Evolutionary conservation across 139 green algal genomes (phyloP), one percentile per base, ranked within the genome.

Genomic region (Chlorella sp.): DNA sequence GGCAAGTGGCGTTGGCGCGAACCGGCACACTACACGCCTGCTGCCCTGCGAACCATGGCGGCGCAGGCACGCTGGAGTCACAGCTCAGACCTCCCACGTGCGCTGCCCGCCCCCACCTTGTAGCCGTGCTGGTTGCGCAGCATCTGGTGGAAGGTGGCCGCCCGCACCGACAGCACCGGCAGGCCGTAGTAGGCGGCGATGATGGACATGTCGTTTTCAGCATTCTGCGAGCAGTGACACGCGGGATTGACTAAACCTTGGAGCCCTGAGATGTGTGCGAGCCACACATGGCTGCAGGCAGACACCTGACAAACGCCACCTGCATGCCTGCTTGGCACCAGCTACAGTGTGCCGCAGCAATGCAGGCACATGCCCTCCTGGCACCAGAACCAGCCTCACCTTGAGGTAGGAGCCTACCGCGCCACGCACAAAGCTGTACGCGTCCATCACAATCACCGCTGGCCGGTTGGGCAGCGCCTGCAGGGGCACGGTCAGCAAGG

Each of bases 161-260:
- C 57, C 20, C 81, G 55, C 36, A 86, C 56, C 26, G 69, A 80
- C 67, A 86, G 69, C 23, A 60, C 63, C 70, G 81, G 81, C 81
- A 86, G 81, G 55, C 81, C 81, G 56, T 86, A 86, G 36, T 86
- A 86, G 36, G 81, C 55, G 12, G 81, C 68, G 26, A 80, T 78
- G 47, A 86, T 64, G 56, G 70, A 26, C 67, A 78, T 78, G 55
- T 86, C 81, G n/a, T 86, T 86, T 70, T 86, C 81, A 1, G 70
- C 68, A 28, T 70, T 85, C 80, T 85, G 80, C 41, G 9, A 38
- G 16, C 1, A 4, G 16, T 1, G 26, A 23, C 70, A 56, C 23
- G 7, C 7, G 44, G 7, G 44, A 11, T 7, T 55, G 44, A 2
- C n/a, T n/a, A n/a, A n/a, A n/a, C n/a, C n/a, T n/a, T n/a, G n/a